phyloP scores from a whole-genome alignment of 2,329 filamentous ascomycete species.

The Hypoxylon sp. region DNA sequence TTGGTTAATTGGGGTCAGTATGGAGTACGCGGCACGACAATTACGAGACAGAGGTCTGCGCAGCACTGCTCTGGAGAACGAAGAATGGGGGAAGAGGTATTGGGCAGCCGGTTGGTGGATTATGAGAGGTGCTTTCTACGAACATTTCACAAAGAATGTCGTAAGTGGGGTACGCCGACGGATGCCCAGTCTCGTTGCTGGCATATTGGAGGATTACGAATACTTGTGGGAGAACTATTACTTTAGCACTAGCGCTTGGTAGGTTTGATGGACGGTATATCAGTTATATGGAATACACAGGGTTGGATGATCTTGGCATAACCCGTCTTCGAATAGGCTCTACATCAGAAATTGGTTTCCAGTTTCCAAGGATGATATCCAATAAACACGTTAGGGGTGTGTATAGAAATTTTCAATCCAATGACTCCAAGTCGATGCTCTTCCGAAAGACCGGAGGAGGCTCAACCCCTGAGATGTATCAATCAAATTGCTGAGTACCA shows the following conservation, averaged over 20 bases:
- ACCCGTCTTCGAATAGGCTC: neutral
- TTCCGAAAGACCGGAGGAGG: too few relatives aligned
- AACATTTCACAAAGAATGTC: slow-evolving; percentile 85
- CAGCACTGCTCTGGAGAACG: slow-evolving; percentile 88
- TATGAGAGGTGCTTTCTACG: slow-evolving; percentile 97
- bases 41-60: slow-evolving; percentile 80
- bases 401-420: too few relatives aligned
- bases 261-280: neutral
- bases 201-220: slow-evolving; percentile 94
- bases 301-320: neutral
- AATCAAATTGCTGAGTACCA: too few relatives aligned
- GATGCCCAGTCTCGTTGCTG: slow-evolving; percentile 84
- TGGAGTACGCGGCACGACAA: slow-evolving; percentile 92
- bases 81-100: slow-evolving; percentile 88
- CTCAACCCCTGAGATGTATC: too few relatives aligned
- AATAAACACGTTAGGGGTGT: too few relatives aligned
- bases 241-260: slow-evolving; percentile 74
- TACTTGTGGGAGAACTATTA: slow-evolving; percentile 99
- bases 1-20: slow-evolving; percentile 87
- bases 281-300: neutral
- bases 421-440: too few relatives aligned
- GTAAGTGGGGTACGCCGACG: slow-evolving; percentile 81
- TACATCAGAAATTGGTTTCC: neutral
- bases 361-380: too few relatives aligned
- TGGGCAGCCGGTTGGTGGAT: slow-evolving; percentile 96